A percentile compares a stretch with the other conserved stretches of the same genome.
Conservation (phyloP, 495 filamentous ascomycete genomes). For the Neurospora sp. region DNA sequence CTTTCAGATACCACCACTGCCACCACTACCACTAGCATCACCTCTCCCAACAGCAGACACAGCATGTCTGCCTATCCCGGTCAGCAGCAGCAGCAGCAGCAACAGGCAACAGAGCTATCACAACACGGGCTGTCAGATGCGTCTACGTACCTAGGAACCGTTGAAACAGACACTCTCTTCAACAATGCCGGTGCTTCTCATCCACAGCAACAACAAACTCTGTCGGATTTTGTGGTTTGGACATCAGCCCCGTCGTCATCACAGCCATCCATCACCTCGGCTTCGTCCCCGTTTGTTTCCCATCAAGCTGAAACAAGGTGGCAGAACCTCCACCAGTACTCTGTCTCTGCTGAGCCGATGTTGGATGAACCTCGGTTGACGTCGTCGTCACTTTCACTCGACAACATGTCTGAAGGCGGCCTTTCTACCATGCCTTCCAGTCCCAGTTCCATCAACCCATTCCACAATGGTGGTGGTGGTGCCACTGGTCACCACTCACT, state of each 20-base stretch:
- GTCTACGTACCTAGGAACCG: neutral
- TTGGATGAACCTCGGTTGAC: neutral
- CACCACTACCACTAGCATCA: neutral
- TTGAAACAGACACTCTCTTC: neutral
- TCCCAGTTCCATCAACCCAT: neutral
- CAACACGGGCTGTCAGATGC: neutral
- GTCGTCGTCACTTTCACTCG: neutral
- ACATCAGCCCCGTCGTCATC: neutral
- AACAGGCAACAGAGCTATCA: neutral
- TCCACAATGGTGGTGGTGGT: neutral
- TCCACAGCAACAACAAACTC: neutral
- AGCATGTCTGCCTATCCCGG: neutral
- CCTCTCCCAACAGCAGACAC: neutral
- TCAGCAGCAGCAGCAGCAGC: neutral
- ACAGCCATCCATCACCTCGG: neutral
- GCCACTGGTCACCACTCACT: neutral
- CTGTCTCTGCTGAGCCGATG: neutral
- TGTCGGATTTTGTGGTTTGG: neutral
- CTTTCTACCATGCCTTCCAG: neutral
- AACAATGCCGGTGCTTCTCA: neutral
- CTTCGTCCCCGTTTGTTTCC: neutral
- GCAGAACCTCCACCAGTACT: neutral
- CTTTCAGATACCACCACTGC: neutral
- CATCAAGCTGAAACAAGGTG: neutral
- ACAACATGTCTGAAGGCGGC: neutral